These are phyloP conservation scores for Picea abies DNA, from an alignment of 83 land plant genomes.

Conservation along the genomic window DNA sequence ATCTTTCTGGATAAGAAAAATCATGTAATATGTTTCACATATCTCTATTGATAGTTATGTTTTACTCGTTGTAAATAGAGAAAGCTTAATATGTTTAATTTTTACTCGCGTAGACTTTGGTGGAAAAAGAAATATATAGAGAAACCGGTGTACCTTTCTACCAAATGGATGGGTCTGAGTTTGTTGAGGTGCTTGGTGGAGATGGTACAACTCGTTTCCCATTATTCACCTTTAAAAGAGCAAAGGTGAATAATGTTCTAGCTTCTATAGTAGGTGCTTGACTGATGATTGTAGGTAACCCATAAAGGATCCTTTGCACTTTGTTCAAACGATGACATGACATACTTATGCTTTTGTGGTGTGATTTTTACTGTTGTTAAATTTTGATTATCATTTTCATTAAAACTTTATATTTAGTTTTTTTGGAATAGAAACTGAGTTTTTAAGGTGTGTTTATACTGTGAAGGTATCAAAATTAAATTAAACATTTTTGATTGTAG, in stretches of 20 bases:
- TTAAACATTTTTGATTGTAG: constrained; percentile 39
- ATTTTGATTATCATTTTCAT: too few species aligned
- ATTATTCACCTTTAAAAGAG: constrained; percentile 96
- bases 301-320: not conserved
- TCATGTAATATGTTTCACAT: too few species aligned
- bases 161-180: constrained; percentile 99
- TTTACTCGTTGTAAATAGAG: not conserved
- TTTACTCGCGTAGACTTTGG: constrained; percentile 55
- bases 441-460: too few species aligned
- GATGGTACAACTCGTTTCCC: constrained; percentile 95
- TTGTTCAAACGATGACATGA: not conserved
- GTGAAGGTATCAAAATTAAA: too few species aligned
- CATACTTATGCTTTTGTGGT: not conserved
- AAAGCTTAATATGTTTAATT: constrained; percentile 15
- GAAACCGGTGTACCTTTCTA: constrained; percentile 99
- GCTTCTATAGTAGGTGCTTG: not conserved
- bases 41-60: too few species aligned
- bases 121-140: constrained; percentile 95
- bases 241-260: constrained; percentile 56
- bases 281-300: not conserved
- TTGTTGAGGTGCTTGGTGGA: constrained; percentile 93
- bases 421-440: too few species aligned
- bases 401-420: too few species aligned
- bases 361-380: too few species aligned
- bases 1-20: not conserved